Base-by-base conservation (phyloP, 495 filamentous ascomycete genomes). In the Daldinia vernicosa region DNA sequence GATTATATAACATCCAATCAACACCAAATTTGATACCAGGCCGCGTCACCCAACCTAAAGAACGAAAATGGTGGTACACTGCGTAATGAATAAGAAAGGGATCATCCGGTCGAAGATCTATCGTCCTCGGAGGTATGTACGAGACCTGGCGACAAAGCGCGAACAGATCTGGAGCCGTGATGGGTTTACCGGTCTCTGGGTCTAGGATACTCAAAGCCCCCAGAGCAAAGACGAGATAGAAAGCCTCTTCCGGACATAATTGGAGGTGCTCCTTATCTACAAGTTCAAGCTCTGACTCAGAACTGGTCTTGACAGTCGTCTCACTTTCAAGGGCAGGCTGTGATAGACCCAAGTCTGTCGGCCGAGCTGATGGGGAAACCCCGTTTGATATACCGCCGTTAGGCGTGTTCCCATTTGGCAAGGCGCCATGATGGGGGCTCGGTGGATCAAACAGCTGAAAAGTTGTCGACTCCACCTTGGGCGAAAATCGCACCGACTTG, bases 51-150 rank as follows among this genome's bases (percentile, higher is more conserved):
- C 95, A 99, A 52, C 95, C 95, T 0, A 98, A 85, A 6, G 94
- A 96, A 26, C 95, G 92, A 81, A 95, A 99, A 78, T 99, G 95
- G 74, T 99, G 95, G 75, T 97, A 99, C 14, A 91, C 92, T 32
- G 88, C 87, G 76, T 98, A 99, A 35, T 91, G 89, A 24, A 95
- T 75, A 50, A 97, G 82, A 80, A 99, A 98, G 0, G 91, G 88
- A 71, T 96, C 92, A 80, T 97, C 91, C 0, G 89, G 86, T 60
- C 84, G 80, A 26, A 88, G 77, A 53, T 75, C 68, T 6, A 74
- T 64, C 12, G 71, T 54, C 60, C 71, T 83, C 32, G 88, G 83
- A 59, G 94, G 91, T 64, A 91, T 91, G 77, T 89, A 88, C 9
- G 91, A 93, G 68, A 89, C 76, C 50, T 82, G 83, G 37, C 92